A percentile compares a stretch with the other conserved stretches of the same genome.
Evolutionary conservation across 2,329 filamentous ascomycete species (phyloP).

Genomic region (Diplodia scrobiculata): DNA sequence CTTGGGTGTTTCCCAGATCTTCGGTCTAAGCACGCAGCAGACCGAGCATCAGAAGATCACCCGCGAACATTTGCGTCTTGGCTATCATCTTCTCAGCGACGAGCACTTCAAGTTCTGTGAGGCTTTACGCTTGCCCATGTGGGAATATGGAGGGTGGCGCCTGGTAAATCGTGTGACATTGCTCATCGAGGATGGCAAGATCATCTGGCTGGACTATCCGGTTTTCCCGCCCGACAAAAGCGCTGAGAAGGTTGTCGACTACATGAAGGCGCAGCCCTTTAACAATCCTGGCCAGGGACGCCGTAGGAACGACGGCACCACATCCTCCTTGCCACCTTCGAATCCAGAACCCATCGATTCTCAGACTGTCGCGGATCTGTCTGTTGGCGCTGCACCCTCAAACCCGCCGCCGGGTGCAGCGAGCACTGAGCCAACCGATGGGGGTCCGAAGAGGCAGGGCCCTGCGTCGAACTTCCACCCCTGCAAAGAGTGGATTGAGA

Average conservation of each 20-base stretch:
- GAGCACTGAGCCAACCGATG: not conserved
- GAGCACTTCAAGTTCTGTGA: constrained; percentile 42
- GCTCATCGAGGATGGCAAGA: constrained; percentile 45
- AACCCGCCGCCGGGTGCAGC: not conserved
- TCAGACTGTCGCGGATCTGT: not conserved
- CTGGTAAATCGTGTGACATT: constrained; percentile 47
- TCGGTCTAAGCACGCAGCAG: constrained; percentile 47
- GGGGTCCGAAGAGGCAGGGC: not conserved
- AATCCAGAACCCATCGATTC: not conserved
- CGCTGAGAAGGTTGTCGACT: constrained; percentile 45
- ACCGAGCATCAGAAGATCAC: constrained; percentile 47
- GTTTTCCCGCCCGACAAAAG: constrained; percentile 49
- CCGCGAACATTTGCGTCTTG: constrained; percentile 45
- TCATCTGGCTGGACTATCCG: constrained; percentile 50
- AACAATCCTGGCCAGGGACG: not conserved
- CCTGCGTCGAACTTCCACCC: constrained; percentile 9
- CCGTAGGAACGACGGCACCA: not conserved
- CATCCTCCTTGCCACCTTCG: not conserved
- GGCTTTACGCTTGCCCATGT: constrained; percentile 44
- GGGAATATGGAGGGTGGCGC: constrained; percentile 45
- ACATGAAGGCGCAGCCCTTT: constrained; percentile 14
- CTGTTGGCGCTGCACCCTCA: not conserved
- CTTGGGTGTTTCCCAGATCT: constrained; percentile 42
- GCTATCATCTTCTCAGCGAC: constrained; percentile 49
- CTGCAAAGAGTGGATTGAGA: constrained; percentile 1